Conservation (phyloP, 106 monocot genomes). For the Acorus gramineus region DNA sequence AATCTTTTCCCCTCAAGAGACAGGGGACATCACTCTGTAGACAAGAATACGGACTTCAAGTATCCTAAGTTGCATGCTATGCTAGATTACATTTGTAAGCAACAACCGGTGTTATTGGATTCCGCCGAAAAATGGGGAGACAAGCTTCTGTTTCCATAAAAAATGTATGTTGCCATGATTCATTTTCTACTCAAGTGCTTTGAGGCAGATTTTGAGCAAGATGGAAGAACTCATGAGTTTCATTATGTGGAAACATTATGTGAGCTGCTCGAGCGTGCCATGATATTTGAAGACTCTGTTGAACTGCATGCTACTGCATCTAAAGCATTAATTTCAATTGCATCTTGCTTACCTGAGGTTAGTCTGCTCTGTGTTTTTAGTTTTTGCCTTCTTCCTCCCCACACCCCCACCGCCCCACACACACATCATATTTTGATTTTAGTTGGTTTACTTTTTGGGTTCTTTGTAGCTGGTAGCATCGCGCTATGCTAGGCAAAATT, state of each 20-base stretch:
- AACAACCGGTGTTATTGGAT: slow-evolving; percentile 60
- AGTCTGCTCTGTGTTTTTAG: slow-evolving; percentile 4
- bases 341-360: slow-evolving; percentile 62
- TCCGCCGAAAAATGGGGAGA: slow-evolving; percentile 31
- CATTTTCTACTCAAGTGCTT: slow-evolving; percentile 92
- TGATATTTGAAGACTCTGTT: slow-evolving; percentile 73
- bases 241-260: slow-evolving; percentile 39
- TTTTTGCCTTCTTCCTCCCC: slow-evolving; percentile 2
- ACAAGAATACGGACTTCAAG: slow-evolving; percentile 16
- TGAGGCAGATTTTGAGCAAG: slow-evolving; percentile 25
- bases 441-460: slow-evolving; percentile 5
- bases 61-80: slow-evolving; percentile 64
- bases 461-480: slow-evolving; percentile 55
- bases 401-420: background rate
- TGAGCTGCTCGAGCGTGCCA: slow-evolving; percentile 70
- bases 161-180: slow-evolving; percentile 76
- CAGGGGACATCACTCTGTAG: slow-evolving; percentile 21
- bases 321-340: slow-evolving; percentile 72
- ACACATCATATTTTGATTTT: background rate
- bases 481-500: slow-evolving; percentile 47
- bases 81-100: slow-evolving; percentile 56
- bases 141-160: slow-evolving; percentile 72
- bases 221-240: slow-evolving; percentile 14
- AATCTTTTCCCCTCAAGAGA: slow-evolving; percentile 62
- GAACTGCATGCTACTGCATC: slow-evolving; percentile 73